Base-by-base conservation (phyloP, 805 yeast species). In the Kodamaea restingae region DNA sequence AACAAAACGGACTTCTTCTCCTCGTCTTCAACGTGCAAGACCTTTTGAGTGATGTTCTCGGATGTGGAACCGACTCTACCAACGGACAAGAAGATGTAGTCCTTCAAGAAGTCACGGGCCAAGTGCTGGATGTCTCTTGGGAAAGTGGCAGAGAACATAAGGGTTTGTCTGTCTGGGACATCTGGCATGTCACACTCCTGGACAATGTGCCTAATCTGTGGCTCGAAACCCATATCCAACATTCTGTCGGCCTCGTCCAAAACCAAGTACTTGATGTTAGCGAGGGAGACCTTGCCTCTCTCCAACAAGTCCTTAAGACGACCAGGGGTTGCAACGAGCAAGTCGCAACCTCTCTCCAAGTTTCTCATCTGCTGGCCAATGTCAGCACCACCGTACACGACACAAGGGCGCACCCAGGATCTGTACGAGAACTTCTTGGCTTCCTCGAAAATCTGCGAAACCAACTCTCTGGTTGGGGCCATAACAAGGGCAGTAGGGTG, bases 171-270 rank as follows among this genome's bases (percentile, higher is more conserved):
- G 56, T 84, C 76, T 45, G 77, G 72, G 41, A 86, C 95, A 49
- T 74, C 81, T 47, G 99, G 97, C 98, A 93, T 93, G 65, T 88
- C 98, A 75, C 95, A 90, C 51, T 85, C 95, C 69, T 91, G 95
- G 47, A 93, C 98, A 60, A 93, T 91, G 65, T 88, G 85, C 79
- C 98, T 87, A 63, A 93, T 93, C 77, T 93, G 98, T 50, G 97
- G 97, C 75, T 93, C 98, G 73, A 93, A 93, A 78, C 98, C 98
- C 98, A 93, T 93, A 80, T 93, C 98, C 72, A 93, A 81, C 98
- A 93, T 93, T 76, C 98, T 87, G 72, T 93, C 98, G 60, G 98
- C 98, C 77, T 91, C 98, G 70, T 91, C 98, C 52, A 93, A 77
- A 38, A 93, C 97, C 64, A 93, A 78, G 69, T 87, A 93, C 66